Percentiles rank a stretch among this genome's conserved stretches.
These are phyloP conservation scores for Aspergillus nidulans DNA, from an alignment of 495 filamentous ascomycete genomes.

Conservation along the genomic window DNA sequence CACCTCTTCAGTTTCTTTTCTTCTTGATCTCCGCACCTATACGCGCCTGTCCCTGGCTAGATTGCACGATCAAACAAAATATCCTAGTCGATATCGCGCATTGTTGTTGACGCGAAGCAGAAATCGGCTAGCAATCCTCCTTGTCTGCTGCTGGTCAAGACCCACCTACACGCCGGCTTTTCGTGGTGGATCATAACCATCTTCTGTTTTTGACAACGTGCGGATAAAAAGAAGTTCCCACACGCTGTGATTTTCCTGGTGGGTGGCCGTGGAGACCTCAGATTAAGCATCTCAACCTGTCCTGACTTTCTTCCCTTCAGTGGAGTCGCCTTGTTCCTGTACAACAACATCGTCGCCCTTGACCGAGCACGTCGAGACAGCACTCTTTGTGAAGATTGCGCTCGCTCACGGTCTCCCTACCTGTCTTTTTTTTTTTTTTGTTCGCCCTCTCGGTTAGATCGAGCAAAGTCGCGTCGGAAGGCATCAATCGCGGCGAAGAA, in stretches of 20 bases:
- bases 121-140: slow-evolving; percentile 23
- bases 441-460: not conserved
- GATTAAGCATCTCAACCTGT: slow-evolving; percentile 41
- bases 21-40: slow-evolving; percentile 29
- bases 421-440: slow-evolving; percentile 7
- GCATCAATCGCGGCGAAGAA: slow-evolving; percentile 3
- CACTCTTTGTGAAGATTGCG: not conserved
- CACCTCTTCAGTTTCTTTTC: slow-evolving; percentile 19
- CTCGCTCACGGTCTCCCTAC: not conserved
- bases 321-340: slow-evolving; percentile 29
- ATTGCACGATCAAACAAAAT: slow-evolving; percentile 18
- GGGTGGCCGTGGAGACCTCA: slow-evolving; percentile 45
- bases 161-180: slow-evolving; percentile 40
- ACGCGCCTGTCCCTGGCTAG: slow-evolving; percentile 24
- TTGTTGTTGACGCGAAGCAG: slow-evolving; percentile 45
- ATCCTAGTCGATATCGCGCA: slow-evolving; percentile 25
- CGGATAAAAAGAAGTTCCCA: slow-evolving; percentile 45
- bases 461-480: slow-evolving; percentile 5
- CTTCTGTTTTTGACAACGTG: slow-evolving; percentile 43
- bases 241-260: slow-evolving; percentile 38
- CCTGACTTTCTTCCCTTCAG: slow-evolving; percentile 25
- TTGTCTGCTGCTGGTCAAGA: slow-evolving; percentile 41
- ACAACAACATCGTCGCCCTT: slow-evolving; percentile 27
- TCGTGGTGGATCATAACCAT: slow-evolving; percentile 44
- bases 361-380: slow-evolving; percentile 1